Evolutionary conservation across 2,329 filamentous ascomycete genomes (phyloP).

Genomic region (Cytospora leucostoma): DNA sequence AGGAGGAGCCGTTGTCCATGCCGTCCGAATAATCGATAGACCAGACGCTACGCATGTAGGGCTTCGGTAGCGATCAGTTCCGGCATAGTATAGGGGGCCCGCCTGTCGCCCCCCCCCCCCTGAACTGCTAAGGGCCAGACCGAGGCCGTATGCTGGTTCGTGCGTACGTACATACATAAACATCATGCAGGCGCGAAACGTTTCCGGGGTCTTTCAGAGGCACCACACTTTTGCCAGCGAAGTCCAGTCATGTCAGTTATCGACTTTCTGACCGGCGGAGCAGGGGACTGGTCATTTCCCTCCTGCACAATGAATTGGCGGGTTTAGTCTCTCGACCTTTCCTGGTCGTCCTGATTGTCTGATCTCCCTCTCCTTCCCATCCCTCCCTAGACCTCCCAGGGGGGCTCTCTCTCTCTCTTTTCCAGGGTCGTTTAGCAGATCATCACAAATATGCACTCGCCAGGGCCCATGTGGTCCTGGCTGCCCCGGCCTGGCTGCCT

Average conservation of each 20-base stretch:
- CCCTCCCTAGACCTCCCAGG: background rate
- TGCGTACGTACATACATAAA: slow-evolving; percentile 3
- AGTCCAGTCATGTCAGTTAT: slow-evolving; percentile 21
- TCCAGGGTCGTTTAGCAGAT: background rate
- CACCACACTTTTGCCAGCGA: slow-evolving; percentile 7
- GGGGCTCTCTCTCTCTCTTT: too few species aligned
- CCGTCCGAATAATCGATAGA: background rate
- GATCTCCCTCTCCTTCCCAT: background rate
- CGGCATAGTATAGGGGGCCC: background rate
- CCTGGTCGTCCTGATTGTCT: background rate
- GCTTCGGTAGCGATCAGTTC: background rate
- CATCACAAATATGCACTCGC: background rate
- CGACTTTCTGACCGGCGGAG: slow-evolving; percentile 15
- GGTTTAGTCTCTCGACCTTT: slow-evolving; percentile 1
- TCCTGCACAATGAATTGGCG: slow-evolving; percentile 21
- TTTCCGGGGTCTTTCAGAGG: background rate
- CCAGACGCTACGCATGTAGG: background rate
- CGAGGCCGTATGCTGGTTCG: slow-evolving; percentile 12
- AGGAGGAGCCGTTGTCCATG: background rate
- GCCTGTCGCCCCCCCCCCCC: background rate
- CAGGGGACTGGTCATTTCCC: slow-evolving; percentile 11
- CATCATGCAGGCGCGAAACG: background rate
- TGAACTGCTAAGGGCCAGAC: background rate
- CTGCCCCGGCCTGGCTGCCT: background rate
- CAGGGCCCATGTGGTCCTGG: background rate